Evolutionary conservation across 2,329 filamentous ascomycete species (phyloP).

Genomic region (Trichoderma hamatum): DNA sequence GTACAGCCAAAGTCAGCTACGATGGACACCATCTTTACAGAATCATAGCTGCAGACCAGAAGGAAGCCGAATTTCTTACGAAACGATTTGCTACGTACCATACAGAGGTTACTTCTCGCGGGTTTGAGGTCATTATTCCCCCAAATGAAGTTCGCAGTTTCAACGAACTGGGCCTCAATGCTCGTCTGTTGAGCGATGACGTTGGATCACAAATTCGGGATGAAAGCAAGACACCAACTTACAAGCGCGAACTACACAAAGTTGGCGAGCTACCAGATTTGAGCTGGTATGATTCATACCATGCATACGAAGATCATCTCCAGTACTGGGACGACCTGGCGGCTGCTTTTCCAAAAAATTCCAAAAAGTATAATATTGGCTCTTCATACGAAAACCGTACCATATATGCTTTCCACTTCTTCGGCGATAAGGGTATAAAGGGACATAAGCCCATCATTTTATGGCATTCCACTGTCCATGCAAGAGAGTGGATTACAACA

Average conservation of each 20-base stretch:
- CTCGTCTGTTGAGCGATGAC: slow-evolving; percentile 5
- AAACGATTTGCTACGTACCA: not conserved
- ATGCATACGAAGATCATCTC: slow-evolving; percentile 54
- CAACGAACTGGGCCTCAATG: not conserved
- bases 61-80: not conserved
- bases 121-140: slow-evolving; percentile 9
- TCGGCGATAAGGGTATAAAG: slow-evolving; percentile 47
- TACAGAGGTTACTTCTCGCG: not conserved
- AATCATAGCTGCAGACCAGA: not conserved
- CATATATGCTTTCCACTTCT: slow-evolving; percentile 66
- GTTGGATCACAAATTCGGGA: slow-evolving; percentile 4
- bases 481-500: slow-evolving; percentile 60
- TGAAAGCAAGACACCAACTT: not conserved
- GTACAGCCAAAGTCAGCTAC: slow-evolving; percentile 4
- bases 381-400: slow-evolving; percentile 49
- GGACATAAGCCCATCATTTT: slow-evolving; percentile 56
- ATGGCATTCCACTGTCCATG: slow-evolving; percentile 61
- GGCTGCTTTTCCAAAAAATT: slow-evolving; percentile 46
- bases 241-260: slow-evolving; percentile 6
- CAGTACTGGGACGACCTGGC: slow-evolving; percentile 51
- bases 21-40: slow-evolving; percentile 11
- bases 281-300: slow-evolving; percentile 58
- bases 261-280: slow-evolving; percentile 23
- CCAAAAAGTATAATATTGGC: slow-evolving; percentile 54
- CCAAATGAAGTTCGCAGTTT: slow-evolving; percentile 9